A percentile compares a stretch with the other conserved stretches of the same genome.
These are phyloP conservation scores for Aspergillus novoparasiticus DNA, from an alignment of 2,329 filamentous ascomycete genomes.

Conservation along the genomic window DNA sequence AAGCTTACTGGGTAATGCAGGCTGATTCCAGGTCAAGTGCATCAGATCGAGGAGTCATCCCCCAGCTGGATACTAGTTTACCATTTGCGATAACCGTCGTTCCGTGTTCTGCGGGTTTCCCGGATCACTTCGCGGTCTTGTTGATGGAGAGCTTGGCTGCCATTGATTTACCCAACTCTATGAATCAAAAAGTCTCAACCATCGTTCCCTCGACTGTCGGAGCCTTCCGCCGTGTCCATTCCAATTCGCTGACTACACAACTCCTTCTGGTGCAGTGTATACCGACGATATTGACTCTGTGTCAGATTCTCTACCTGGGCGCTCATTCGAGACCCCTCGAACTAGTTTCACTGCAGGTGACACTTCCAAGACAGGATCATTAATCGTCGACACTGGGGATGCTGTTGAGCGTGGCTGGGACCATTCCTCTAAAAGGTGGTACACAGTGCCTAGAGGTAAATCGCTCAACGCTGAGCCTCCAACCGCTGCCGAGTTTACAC, in stretches of 20 bases:
- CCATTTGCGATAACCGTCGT: neutral
- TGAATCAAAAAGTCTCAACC: neutral
- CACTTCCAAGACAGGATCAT: neutral
- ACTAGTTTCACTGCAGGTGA: neutral
- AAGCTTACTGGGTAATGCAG: neutral
- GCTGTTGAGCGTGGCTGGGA: neutral
- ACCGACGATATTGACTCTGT: conserved; percentile 27
- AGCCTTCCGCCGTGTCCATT: neutral
- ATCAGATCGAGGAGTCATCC: neutral
- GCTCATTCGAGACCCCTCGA: neutral
- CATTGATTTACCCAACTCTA: neutral
- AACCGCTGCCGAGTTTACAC: neutral
- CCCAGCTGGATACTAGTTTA: neutral
- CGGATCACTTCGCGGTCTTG: neutral
- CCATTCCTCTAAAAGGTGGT: conserved; percentile 2
- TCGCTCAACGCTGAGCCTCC: neutral
- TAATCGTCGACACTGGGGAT: neutral
- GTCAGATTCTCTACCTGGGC: conserved; percentile 14
- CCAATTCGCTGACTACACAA: neutral
- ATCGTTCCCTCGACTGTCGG: neutral
- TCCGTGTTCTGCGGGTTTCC: neutral
- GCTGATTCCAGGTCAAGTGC: neutral
- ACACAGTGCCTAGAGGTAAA: neutral
- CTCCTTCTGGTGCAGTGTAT: conserved; percentile 29
- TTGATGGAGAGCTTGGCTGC: neutral